Conservation (phyloP, 2,329 filamentous ascomycete species). For the Claviceps sorghi region DNA sequence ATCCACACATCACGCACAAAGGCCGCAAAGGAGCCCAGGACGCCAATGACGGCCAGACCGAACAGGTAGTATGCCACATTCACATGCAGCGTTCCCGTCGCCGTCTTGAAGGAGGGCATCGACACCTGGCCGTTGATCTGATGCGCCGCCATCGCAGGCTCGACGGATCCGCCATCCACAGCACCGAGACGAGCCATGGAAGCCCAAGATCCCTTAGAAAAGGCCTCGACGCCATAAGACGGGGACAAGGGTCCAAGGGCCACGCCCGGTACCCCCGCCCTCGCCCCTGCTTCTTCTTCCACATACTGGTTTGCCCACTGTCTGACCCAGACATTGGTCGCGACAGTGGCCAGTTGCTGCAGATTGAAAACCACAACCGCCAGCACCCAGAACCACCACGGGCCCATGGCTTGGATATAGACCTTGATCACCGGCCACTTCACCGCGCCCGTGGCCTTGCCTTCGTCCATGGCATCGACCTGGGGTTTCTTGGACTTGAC, state of each 20-base stretch:
- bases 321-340: constrained; percentile 87
- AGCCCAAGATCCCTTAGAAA: constrained; percentile 19
- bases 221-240: constrained; percentile 13
- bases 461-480: constrained; percentile 50
- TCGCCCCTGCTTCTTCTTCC: constrained; percentile 20
- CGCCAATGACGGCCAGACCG: constrained; percentile 67
- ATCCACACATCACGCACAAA: constrained; percentile 73
- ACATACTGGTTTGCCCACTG: constrained; percentile 89
- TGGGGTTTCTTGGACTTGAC: constrained; percentile 31
- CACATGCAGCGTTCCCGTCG: constrained; percentile 40
- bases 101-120: constrained; percentile 9
- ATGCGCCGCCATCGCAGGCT: neutral
- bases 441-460: constrained; percentile 72
- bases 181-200: constrained; percentile 21
- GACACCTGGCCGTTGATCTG: constrained; percentile 7
- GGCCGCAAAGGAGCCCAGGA: constrained; percentile 66
- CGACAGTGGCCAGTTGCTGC: constrained; percentile 75
- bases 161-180: constrained; percentile 12
- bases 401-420: constrained; percentile 84
- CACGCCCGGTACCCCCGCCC: constrained; percentile 1
- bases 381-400: constrained; percentile 86
- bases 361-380: constrained; percentile 60
- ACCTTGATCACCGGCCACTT: constrained; percentile 75
- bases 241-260: constrained; percentile 10
- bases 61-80: constrained; percentile 72